Percentiles rank a stretch among this genome's conserved stretches.
phyloP scores from a whole-genome alignment of 768 basidiomycete species.

The Kwoniella sp. region DNA sequence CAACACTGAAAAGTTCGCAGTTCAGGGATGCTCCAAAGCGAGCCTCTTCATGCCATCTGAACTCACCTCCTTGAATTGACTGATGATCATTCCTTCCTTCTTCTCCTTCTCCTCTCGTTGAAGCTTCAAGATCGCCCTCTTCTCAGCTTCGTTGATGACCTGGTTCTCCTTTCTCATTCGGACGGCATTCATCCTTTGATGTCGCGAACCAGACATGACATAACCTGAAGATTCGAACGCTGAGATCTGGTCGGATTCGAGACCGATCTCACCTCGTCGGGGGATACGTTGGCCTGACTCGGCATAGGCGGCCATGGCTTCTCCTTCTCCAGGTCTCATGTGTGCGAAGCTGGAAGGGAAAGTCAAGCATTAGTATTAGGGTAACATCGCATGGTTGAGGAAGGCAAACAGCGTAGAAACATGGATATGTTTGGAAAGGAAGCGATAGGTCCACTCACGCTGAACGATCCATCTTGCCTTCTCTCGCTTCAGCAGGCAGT shows the following conservation, averaged over 20 bases:
- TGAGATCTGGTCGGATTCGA: constrained; percentile 84
- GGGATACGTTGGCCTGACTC: constrained; percentile 87
- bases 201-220: constrained; percentile 95
- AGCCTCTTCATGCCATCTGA: too few species aligned
- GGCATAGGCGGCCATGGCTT: constrained; percentile 96
- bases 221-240: constrained; percentile 86
- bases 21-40: too few species aligned
- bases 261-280: constrained; percentile 96
- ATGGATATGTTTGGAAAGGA: too few species aligned
- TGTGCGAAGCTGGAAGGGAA: constrained; percentile 66
- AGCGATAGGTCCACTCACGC: constrained; percentile 58
- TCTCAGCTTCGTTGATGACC: constrained; percentile 98
- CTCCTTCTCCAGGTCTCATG: constrained; percentile 91
- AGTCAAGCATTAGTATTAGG: background rate
- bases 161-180: constrained; percentile 99
- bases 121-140: constrained; percentile 89
- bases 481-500: constrained; percentile 62
- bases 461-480: constrained; percentile 61
- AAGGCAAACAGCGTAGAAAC: too few species aligned
- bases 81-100: constrained; percentile 82
- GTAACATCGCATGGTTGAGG: too few species aligned
- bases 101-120: constrained; percentile 92
- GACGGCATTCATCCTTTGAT: constrained; percentile 97
- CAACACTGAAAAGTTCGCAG: background rate
- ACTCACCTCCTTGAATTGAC: constrained; percentile 57